These are phyloP conservation scores for Oenanthe sinensis DNA, from an alignment of 129 eudicot species.

Conservation along the genomic window DNA sequence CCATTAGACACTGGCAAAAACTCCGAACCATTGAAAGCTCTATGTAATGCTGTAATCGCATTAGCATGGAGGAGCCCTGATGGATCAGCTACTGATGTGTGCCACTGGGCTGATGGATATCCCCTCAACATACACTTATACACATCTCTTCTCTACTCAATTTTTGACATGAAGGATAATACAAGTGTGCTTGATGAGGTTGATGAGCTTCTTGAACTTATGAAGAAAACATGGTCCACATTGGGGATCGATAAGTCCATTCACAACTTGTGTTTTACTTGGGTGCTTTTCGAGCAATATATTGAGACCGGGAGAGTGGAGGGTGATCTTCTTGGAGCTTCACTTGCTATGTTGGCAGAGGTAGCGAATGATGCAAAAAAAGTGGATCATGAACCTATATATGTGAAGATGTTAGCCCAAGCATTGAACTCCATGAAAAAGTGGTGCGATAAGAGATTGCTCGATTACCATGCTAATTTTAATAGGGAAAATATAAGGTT, in stretches of 20 bases:
- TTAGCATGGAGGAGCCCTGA: constrained; percentile 68
- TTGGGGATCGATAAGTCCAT: constrained; percentile 54
- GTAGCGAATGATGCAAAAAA: constrained; percentile 75
- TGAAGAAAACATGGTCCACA: constrained; percentile 87
- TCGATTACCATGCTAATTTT: constrained; percentile 54
- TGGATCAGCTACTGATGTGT: constrained; percentile 41
- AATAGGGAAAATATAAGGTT: constrained; percentile 27
- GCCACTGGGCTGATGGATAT: constrained; percentile 96
- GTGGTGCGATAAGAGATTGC: constrained; percentile 62
- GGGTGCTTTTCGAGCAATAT: constrained; percentile 72
- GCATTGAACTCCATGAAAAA: constrained; percentile 39
- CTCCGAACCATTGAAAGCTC: constrained; percentile 54
- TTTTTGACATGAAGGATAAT: constrained; percentile 66
- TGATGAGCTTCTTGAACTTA: constrained; percentile 73
- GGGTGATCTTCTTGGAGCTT: constrained; percentile 63
- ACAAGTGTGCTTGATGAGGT: constrained; percentile 72
- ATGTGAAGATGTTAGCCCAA: constrained; percentile 47
- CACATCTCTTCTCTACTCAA: constrained; percentile 39
- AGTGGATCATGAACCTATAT: constrained; percentile 47
- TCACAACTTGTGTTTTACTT: constrained; percentile 75
- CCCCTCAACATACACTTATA: constrained; percentile 75
- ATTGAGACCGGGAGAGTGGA: constrained; percentile 62
- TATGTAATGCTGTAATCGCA: constrained; percentile 52
- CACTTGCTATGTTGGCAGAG: constrained; percentile 63
- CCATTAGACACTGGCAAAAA: constrained; percentile 56